Evolutionary conservation across 257 asterid species (phyloP).

Genomic region (Petunia secreta): DNA sequence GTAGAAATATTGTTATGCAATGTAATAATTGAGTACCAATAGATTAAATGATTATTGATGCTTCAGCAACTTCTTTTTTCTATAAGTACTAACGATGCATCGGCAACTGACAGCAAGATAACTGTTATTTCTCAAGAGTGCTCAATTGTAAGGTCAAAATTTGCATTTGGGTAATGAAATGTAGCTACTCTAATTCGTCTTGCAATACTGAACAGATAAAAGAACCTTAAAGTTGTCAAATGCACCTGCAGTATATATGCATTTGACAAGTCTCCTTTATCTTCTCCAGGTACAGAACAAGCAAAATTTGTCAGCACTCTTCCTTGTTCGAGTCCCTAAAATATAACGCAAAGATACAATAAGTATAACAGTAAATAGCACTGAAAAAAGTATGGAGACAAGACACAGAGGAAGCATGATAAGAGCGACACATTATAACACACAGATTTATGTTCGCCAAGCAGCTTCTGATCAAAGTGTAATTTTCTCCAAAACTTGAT

Average conservation of each 20-base stretch:
- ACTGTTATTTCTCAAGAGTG: background rate
- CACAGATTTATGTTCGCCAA: background rate
- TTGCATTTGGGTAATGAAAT: constrained; percentile 20
- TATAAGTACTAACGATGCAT: background rate
- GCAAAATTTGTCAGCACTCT: constrained; percentile 37
- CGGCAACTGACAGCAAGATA: constrained; percentile 4
- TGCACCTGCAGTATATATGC: constrained; percentile 28
- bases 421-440: background rate
- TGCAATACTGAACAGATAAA: constrained; percentile 5
- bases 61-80: background rate
- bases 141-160: constrained; percentile 2
- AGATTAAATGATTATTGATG: background rate
- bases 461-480: background rate
- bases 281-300: constrained; percentile 39
- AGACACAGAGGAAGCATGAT: constrained; percentile 9
- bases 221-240: constrained; percentile 65
- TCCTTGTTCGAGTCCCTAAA: constrained; percentile 47
- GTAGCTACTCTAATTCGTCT: constrained; percentile 19
- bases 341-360: constrained; percentile 31
- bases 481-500: background rate
- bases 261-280: constrained; percentile 37
- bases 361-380: constrained; percentile 2
- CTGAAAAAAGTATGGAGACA: background rate
- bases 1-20: background rate
- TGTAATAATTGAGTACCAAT: background rate